Evolutionary conservation across 371 early-diverging fungal genomes (phyloP), one percentile per base, ranked within the genome.

Genomic region (Mortierella sp.): DNA sequence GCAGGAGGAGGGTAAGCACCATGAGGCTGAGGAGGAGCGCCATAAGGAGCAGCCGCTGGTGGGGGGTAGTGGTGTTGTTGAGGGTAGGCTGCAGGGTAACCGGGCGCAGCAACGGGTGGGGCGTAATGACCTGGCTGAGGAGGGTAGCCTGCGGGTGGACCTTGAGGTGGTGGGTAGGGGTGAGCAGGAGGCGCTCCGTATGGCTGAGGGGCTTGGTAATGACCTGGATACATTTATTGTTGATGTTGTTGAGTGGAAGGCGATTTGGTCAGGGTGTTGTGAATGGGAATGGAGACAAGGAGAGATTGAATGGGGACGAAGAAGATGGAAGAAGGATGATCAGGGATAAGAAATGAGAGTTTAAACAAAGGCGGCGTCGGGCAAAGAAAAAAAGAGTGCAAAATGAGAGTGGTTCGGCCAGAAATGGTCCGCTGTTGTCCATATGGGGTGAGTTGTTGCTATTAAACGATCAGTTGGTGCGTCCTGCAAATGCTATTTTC

Each of bases 111-210:
- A 24, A 55, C 74, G 13, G 68, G 76, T 28, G 52, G 80, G 48
- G 28, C 68, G 14, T 52, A 75, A 19, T 47, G n/a, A 10, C 68
- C 52, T 4, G 76, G 57, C 38, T 52, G 74, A 52, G 74, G 57
- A 42, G 74, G 55, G 38, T 55, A 52, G 44, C 42, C 63, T 19
- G 47, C 11, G 16, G 38, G 65, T 50, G 75, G 50, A 10, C 65
- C 48, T 8, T 63, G 75, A 21, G 52, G 65, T 21, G 52, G 34
- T 8, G 55, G 55, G 16, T 73, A 73, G n/a, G 55, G 55, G 14
- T 70, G 72, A 28, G 77, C 34, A 38, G 80, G 76, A 72, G 76
- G 77, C 44, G 81, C 81, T 31, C 79, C 80, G 76, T 80, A 80
- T 0, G 74, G 82, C 13, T 58, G 60, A 13, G 72, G 75, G 2